phyloP scores from a whole-genome alignment of 1,139 yeast species.

The Hyphopichia wangnamkhiaoensis region DNA sequence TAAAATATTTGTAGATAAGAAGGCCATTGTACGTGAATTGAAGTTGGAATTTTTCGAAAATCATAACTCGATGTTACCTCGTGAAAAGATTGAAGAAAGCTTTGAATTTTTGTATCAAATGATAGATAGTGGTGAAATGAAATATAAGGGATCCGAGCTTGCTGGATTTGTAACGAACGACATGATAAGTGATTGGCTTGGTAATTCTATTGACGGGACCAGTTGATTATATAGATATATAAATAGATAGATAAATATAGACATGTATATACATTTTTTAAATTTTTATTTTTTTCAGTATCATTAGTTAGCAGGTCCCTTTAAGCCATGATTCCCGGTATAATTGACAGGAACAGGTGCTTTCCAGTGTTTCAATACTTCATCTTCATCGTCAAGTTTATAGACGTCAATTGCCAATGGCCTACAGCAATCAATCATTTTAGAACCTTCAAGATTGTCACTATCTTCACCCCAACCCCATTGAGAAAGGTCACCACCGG shows the following conservation, averaged over 20 bases:
- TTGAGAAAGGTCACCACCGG: slow-evolving; percentile 67
- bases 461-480: slow-evolving; percentile 72
- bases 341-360: slow-evolving; percentile 50
- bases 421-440: slow-evolving; percentile 63
- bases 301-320: slow-evolving; percentile 11
- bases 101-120: slow-evolving; percentile 33
- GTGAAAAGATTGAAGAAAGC: slow-evolving; percentile 18
- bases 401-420: slow-evolving; percentile 66
- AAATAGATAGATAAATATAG: background rate
- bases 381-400: slow-evolving; percentile 43
- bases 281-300: slow-evolving; percentile 1
- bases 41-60: slow-evolving; percentile 15
- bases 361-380: slow-evolving; percentile 49
- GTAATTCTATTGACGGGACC: slow-evolving; percentile 49
- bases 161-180: slow-evolving; percentile 50
- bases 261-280: background rate
- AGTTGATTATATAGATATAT: slow-evolving; percentile 27
- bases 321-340: slow-evolving; percentile 50
- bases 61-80: slow-evolving; percentile 14
- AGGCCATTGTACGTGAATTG: slow-evolving; percentile 27
- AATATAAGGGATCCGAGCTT: slow-evolving; percentile 44
- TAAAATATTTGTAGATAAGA: slow-evolving; percentile 44
- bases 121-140: slow-evolving; percentile 26
- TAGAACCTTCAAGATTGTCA: slow-evolving; percentile 43
- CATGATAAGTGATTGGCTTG: slow-evolving; percentile 48